phyloP scores from a whole-genome alignment of 2,329 filamentous ascomycete genomes.

The Diaporthe humulicola region DNA sequence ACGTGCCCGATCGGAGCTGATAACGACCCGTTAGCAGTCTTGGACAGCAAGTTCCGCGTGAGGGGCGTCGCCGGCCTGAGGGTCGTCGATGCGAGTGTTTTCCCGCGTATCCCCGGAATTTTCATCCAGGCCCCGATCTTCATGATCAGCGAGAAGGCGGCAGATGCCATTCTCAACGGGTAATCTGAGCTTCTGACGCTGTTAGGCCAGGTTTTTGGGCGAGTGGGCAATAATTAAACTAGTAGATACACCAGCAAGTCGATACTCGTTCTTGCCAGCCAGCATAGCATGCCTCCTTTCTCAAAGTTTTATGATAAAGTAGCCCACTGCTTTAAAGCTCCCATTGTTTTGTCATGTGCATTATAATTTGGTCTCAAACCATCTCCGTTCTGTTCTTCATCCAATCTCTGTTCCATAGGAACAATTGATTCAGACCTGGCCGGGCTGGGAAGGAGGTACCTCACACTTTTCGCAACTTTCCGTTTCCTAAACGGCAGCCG shows the following conservation, averaged over 20 bases:
- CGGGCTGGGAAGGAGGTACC: background rate
- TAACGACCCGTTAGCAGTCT: constrained; percentile 48
- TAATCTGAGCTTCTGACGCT: background rate
- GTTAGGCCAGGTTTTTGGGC: background rate
- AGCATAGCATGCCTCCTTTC: background rate
- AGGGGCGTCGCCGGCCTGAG: constrained; percentile 63
- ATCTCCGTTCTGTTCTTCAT: background rate
- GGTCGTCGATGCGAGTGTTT: constrained; percentile 69
- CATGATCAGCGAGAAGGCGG: constrained; percentile 63
- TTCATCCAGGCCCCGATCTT: constrained; percentile 54
- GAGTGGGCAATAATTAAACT: background rate
- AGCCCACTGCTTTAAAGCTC: too few species aligned
- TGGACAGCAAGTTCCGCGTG: constrained; percentile 67
- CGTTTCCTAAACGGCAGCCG: background rate
- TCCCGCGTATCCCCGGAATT: constrained; percentile 59
- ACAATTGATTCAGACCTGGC: background rate
- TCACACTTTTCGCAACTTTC: background rate
- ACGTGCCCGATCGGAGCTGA: constrained; percentile 31
- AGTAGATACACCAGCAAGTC: background rate
- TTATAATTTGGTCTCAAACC: background rate
- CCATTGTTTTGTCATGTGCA: background rate
- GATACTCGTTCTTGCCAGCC: background rate
- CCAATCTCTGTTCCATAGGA: background rate
- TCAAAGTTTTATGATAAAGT: background rate
- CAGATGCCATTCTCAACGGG: constrained; percentile 61